Evolutionary conservation across 306 rosid genomes (phyloP).

Genomic region (Prunus campanulata): DNA sequence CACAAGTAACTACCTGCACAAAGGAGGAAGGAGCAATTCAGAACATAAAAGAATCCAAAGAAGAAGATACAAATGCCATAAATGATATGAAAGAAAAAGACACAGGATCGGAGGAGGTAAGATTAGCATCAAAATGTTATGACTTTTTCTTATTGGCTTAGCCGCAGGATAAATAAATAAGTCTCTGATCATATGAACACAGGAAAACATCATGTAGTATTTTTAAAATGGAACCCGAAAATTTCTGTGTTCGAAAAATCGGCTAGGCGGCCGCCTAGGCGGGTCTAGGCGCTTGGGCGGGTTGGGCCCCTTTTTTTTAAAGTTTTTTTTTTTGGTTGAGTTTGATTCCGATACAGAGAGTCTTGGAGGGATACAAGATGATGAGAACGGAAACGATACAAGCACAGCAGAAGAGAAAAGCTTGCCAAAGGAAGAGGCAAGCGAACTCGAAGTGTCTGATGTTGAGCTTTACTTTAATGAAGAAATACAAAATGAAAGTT

Average conservation of each 20-base stretch:
- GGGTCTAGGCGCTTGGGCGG: too few relatives aligned
- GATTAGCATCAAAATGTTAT: background rate
- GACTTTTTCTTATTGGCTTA: background rate
- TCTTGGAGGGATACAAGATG: background rate
- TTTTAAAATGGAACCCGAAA: too few relatives aligned
- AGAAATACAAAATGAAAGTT: background rate
- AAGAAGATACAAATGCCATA: background rate
- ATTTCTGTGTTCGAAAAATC: too few relatives aligned
- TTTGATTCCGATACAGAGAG: too few relatives aligned
- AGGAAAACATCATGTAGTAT: too few relatives aligned
- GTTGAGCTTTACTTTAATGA: background rate
- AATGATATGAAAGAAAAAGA: constrained; percentile 10
- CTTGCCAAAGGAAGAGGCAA: constrained; percentile 3
- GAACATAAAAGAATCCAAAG: constrained; percentile 17
- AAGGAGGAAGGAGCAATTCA: constrained; percentile 23
- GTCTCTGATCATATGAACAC: too few relatives aligned
- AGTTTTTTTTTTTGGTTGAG: too few relatives aligned
- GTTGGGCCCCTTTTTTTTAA: too few relatives aligned
- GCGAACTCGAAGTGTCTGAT: constrained; percentile 12
- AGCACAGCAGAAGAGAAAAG: background rate
- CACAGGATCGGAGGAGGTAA: constrained; percentile 29
- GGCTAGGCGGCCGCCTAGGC: too few relatives aligned
- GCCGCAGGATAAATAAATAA: too few relatives aligned
- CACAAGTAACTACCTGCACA: background rate
- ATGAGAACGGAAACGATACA: background rate